phyloP scores from a whole-genome alignment of 305 asterid genomes.

The Fraxinus albicans region DNA sequence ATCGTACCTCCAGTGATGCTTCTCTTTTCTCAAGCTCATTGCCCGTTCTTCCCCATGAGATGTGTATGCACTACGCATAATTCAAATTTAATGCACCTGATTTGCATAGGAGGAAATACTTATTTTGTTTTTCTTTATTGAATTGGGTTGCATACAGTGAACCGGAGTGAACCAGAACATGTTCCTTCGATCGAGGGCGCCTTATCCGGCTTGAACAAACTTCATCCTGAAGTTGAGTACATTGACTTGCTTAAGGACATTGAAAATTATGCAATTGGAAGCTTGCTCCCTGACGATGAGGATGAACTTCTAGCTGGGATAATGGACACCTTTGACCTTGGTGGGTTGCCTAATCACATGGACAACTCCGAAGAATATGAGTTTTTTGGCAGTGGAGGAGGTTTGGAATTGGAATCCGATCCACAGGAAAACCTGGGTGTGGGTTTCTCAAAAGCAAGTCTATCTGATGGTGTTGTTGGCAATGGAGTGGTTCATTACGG shows the following conservation, averaged over 20 bases:
- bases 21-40: constrained; percentile 58
- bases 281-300: constrained; percentile 62
- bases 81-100: not conserved
- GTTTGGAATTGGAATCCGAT: constrained; percentile 66
- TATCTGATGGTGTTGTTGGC: constrained; percentile 36
- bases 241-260: constrained; percentile 33
- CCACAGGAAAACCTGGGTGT: constrained; percentile 36
- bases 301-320: constrained; percentile 63
- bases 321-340: constrained; percentile 24
- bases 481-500: constrained; percentile 38
- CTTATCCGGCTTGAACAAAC: constrained; percentile 32
- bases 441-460: constrained; percentile 37
- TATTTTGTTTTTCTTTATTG: constrained; percentile 2
- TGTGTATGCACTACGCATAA: constrained; percentile 35
- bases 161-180: constrained; percentile 28
- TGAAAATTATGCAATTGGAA: constrained; percentile 42
- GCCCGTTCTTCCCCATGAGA: constrained; percentile 52
- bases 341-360: constrained; percentile 35
- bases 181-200: constrained; percentile 29
- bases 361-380: constrained; percentile 59
- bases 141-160: constrained; percentile 32
- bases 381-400: constrained; percentile 77
- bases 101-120: not conserved
- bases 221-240: constrained; percentile 28
- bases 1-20: constrained; percentile 41